Percentiles rank a stretch among this genome's conserved stretches.
phyloP scores from a whole-genome alignment of 202 grass and related monocot species.

The Zizania palustris region DNA sequence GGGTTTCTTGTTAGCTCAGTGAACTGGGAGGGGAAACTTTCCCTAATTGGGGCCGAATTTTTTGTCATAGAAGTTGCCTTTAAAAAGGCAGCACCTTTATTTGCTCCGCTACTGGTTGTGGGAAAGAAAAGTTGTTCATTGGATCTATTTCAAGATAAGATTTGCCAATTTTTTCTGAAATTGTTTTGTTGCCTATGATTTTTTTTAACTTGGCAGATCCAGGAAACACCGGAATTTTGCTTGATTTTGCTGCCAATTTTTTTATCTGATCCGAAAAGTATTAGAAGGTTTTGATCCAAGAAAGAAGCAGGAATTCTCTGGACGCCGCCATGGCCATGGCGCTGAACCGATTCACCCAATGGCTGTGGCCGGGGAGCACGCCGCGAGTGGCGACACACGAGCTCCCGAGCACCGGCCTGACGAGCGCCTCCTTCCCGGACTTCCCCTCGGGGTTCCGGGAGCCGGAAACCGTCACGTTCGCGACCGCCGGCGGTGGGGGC shows the following conservation, averaged over 20 bases:
- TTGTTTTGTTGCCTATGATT: constrained; percentile 10
- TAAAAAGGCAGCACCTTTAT: constrained; percentile 21
- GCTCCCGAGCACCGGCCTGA: constrained; percentile 35
- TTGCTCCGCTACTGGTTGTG: background rate
- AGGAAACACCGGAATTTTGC: constrained; percentile 27
- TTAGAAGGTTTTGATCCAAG: background rate
- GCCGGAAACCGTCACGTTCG: constrained; percentile 50
- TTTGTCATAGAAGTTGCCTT: constrained; percentile 6
- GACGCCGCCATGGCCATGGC: constrained; percentile 43
- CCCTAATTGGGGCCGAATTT: constrained; percentile 23
- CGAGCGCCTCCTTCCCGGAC: constrained; percentile 51
- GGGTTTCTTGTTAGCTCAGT: background rate
- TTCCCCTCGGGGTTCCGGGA: constrained; percentile 66
- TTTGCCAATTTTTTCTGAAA: background rate
- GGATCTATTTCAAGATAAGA: constrained; percentile 3
- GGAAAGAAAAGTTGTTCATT: background rate
- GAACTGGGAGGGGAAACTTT: constrained; percentile 6
- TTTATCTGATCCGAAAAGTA: constrained; percentile 36
- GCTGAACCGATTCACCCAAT: constrained; percentile 55
- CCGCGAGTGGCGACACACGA: constrained; percentile 39
- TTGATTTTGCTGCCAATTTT: constrained; percentile 41
- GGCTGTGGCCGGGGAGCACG: constrained; percentile 52
- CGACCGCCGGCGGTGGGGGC: constrained; percentile 4
- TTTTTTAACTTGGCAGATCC: constrained; percentile 45
- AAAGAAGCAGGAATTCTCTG: background rate